Conservation (phyloP, 371 early-diverging fungal species). For the Caulochytrium protostelioides region DNA sequence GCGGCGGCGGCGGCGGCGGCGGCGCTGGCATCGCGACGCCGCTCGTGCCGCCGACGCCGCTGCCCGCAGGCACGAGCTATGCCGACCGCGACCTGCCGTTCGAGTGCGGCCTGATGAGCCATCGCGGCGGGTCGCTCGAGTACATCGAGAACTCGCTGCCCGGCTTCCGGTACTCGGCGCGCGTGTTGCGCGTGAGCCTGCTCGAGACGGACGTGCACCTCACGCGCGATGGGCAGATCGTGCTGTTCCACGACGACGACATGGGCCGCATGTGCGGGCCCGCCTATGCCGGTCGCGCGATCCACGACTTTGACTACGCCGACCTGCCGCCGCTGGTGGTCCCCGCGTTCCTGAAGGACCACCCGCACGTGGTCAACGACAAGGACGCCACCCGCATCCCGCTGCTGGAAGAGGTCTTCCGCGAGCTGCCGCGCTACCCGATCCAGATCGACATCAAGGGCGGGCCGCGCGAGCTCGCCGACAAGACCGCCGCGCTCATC, state of each 20-base stretch:
- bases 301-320: conserved; percentile 10
- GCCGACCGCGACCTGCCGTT: not conserved
- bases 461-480: conserved; percentile 14
- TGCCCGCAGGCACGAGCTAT: not conserved
- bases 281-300: not conserved
- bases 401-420: conserved; percentile 12
- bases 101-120: conserved; percentile 9
- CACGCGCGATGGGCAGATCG: conserved; percentile 16
- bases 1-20: not conserved
- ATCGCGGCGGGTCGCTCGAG: conserved; percentile 22
- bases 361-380: conserved; percentile 3
- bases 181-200: conserved; percentile 9
- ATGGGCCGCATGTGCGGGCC: conserved; percentile 15
- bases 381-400: conserved; percentile 15
- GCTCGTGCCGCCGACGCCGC: not conserved
- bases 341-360: conserved; percentile 6
- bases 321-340: conserved; percentile 17
- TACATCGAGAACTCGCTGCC: conserved; percentile 21
- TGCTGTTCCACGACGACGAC: conserved; percentile 19
- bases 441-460: conserved; percentile 24
- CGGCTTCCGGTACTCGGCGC: conserved; percentile 17
- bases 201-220: conserved; percentile 21
- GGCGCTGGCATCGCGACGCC: not conserved
- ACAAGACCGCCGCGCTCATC: conserved; percentile 10
- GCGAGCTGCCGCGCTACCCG: conserved; percentile 15